Base-by-base conservation (phyloP, 2,329 filamentous ascomycete species). In the Bipolaris zeicola region DNA sequence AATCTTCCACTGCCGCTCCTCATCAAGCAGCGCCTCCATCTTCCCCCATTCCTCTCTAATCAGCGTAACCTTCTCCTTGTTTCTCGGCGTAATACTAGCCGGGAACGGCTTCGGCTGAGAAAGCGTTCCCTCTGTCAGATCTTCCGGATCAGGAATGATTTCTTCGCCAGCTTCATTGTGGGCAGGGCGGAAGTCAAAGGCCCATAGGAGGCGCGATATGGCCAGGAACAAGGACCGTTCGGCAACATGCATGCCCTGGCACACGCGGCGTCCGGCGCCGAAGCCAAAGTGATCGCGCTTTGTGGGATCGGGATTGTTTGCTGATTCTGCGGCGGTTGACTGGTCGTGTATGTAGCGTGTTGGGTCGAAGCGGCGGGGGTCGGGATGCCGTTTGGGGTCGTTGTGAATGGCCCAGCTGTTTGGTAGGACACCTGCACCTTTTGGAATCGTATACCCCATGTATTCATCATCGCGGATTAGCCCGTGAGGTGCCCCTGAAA, bases 291-390 rank as follows among this genome's bases (percentile, higher is more conserved):
- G 73, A 37, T 78, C 76, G n/a, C 68, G 66, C 18, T 66, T 57
- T 0, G 60, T 44, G 0, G 61, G 28, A 34, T 70, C 62, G 0
- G 76, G 58, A 20, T 79, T 73, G 0, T 44, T 69, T 14, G 68
- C 72, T 39, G 61, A 69, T 42, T 76, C 74, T 10, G 68, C 72
- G 4, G 72, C 63, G 2, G 68, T 66, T 31, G 70, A 68, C 1
- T n/a, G 11, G 36, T 71, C 66, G 14, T 64, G 20, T 3, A 43
- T n/a, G 50, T 64, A 81, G 2, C 80, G 72, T 2, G 72, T 72
- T 0, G 81, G 81, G 47, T 81, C 64, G 60, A 83, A 83, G 2
- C 48, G 60, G 2, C 73, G 64, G 0, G 81, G 81, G 18, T 81
- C 68, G 0, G 74, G 61, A 59, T 79, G 74, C 2, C 79, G 73